Base-by-base conservation (phyloP, 2,329 filamentous ascomycete species). In the Amesomyces nigricolor region DNA sequence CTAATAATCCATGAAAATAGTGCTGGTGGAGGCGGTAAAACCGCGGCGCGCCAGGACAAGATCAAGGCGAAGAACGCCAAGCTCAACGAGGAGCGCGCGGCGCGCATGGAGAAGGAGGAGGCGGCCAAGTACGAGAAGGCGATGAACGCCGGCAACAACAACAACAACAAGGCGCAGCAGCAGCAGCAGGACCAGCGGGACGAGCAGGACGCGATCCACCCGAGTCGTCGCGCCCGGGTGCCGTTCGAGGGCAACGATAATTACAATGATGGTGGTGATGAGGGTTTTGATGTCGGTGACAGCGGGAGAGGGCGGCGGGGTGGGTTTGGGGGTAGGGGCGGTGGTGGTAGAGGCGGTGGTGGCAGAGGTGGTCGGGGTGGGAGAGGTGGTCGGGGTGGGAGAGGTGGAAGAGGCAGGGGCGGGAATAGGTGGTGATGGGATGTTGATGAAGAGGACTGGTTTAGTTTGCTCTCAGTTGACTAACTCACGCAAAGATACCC, bases 51-150 rank as follows among this genome's bases (percentile, higher is more conserved):
- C 61, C 83, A 81, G 67, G 80, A 85, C 56, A 94, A 91, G 75
- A 89, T 97, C 70, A 78, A 82, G 65, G 80, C 80, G 56, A 96
- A 96, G 81, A 96, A 97, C 74, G 77, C 81, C 65, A 92, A 91
- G 73, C 79, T 96, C 48, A 82, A 89, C 63, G 89, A 88, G 66
- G 78, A 81, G 70, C 74, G 80, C 42, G 66, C 70, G 45, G 73
- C 77, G 62, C 70, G 78, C 37, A 74, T 77, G 32, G 70, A 75
- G 62, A 67, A 67, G 57, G 70, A 73, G 64, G 72, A 73, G 56
- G 73, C 66, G 55, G 63, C 62, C n/a, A 78, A 69, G 65, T 60
- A 50, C 53, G 70, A 63, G 42, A 63, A 63, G 60, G 66, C 47
- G 26, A 60, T 60, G 43, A 29, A 17, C 5, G 22, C 63, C 1